Percentiles rank a stretch among this genome's conserved stretches.
Evolutionary conservation across 1,284 basidiomycete genomes (phyloP).

Genomic region (Apiotrichum gamsii): DNA sequence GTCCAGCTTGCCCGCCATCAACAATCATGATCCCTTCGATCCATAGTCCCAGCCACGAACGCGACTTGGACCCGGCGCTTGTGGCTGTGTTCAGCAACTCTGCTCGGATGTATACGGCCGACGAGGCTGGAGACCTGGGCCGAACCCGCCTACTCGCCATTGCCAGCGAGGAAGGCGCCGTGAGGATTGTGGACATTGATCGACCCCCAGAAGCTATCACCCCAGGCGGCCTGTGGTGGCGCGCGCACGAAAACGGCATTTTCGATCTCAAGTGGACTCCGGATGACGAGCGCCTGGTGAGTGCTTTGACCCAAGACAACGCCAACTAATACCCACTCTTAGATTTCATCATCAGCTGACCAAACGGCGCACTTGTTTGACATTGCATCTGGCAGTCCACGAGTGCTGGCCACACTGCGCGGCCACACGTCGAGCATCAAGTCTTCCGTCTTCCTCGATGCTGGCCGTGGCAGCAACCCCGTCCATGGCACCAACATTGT

Average conservation of each 20-base stretch:
- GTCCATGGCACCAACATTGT: constrained; percentile 26
- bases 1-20: constrained; percentile 19
- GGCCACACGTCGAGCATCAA: constrained; percentile 46
- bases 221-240: constrained; percentile 36
- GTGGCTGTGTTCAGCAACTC: constrained; percentile 30
- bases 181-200: constrained; percentile 39
- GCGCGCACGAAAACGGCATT: constrained; percentile 67
- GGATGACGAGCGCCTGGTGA: constrained; percentile 51
- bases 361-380: constrained; percentile 38
- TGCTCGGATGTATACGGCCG: constrained; percentile 24
- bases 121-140: constrained; percentile 18
- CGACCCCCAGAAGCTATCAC: constrained; percentile 25
- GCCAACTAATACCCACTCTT: background rate
- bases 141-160: constrained; percentile 31
- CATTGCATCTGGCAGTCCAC: constrained; percentile 22
- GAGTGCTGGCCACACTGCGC: constrained; percentile 27
- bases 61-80: constrained; percentile 37
- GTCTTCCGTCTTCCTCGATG: constrained; percentile 37
- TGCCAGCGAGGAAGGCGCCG: constrained; percentile 39
- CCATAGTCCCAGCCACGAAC: constrained; percentile 25
- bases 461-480: constrained; percentile 14
- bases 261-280: constrained; percentile 73
- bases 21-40: constrained; percentile 32
- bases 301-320: constrained; percentile 10
- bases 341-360: constrained; percentile 46